Evolutionary conservation across 192 early-diverging fungal genomes (phyloP), one percentile per base, ranked within the genome.

Genomic region (Helicostylum pulchrum): DNA sequence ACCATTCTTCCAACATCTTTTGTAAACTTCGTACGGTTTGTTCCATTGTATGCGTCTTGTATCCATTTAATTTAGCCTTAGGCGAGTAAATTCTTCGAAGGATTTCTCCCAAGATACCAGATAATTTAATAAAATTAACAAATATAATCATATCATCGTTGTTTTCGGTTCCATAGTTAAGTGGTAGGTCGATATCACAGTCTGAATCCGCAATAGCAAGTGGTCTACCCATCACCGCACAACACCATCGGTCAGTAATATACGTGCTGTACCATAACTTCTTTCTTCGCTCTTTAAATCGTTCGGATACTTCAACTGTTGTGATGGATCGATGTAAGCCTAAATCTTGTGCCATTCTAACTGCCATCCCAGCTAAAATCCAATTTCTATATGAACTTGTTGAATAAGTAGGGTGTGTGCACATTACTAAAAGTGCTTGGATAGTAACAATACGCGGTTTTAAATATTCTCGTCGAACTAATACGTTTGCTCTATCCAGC

Each of bases 281-380:
- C 47, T 81, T 83, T 19, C 90, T 72, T 23, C 81, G 61, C 66
- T 90, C 87, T 0, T 70, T 65, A 34, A 90, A 81, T 15, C 70
- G 47, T 5, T 70, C 69, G 12, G 75, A 68, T 21, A 80, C 21
- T 50, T 75, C 67, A 66, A 76, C 78, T 26, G 75, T 69, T 2
- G 78, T 48, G 5, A 79, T 70, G 66, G 83, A 83, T 19, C 90
- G 81, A 61, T 92, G 90, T 46, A 92, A 77, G 11, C 90, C 90
- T 53, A 92, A 50, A 63, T 92, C 90, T 71, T 90, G 88, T 4
- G 90, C 90, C 78, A 90, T 88, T 46, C 88, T 71, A 20, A 85
- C 85, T 19, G 89, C 90, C 87, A 73, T 73, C 3, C 71, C 71
- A 8, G 66, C 55, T 10, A 49, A 43, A 23, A 73, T 68, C 71